phyloP scores from a whole-genome alignment of 805 yeast species.

The Yamadazyma insecticola region DNA sequence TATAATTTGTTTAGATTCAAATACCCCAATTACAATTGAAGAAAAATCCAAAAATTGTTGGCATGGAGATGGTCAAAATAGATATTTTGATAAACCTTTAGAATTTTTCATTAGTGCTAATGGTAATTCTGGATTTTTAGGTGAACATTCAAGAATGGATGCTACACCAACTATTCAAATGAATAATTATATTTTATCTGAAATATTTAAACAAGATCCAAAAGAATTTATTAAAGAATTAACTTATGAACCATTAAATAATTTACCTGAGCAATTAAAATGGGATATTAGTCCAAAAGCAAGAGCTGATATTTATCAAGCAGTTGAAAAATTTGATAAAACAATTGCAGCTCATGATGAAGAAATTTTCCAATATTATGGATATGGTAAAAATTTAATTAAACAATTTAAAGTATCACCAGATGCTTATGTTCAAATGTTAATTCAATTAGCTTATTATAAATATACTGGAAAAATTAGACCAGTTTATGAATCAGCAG shows the following conservation, averaged over 20 bases:
- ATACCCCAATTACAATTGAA: constrained; percentile 70
- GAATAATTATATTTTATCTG: constrained; percentile 68
- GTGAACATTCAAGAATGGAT: constrained; percentile 97
- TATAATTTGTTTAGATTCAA: constrained; percentile 70
- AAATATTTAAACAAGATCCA: constrained; percentile 46
- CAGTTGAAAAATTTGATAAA: constrained; percentile 51
- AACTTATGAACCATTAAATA: constrained; percentile 11
- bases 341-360: constrained; percentile 68
- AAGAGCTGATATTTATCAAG: constrained; percentile 47
- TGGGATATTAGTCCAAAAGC: constrained; percentile 59
- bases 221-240: constrained; percentile 23
- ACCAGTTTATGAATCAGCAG: constrained; percentile 95
- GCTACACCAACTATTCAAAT: constrained; percentile 92
- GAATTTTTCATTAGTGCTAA: constrained; percentile 79
- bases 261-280: constrained; percentile 23
- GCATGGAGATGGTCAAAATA: constrained; percentile 93
- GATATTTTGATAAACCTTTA: constrained; percentile 88
- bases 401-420: constrained; percentile 85
- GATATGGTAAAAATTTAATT: constrained; percentile 82
- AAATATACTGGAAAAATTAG: constrained; percentile 73
- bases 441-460: constrained; percentile 86
- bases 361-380: constrained; percentile 73
- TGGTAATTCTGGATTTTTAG: constrained; percentile 88
- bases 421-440: constrained; percentile 88
- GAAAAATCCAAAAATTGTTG: constrained; percentile 82